These are phyloP conservation scores for Boeremia lycopersici DNA, from an alignment of 2,329 filamentous ascomycete genomes.

Conservation along the genomic window DNA sequence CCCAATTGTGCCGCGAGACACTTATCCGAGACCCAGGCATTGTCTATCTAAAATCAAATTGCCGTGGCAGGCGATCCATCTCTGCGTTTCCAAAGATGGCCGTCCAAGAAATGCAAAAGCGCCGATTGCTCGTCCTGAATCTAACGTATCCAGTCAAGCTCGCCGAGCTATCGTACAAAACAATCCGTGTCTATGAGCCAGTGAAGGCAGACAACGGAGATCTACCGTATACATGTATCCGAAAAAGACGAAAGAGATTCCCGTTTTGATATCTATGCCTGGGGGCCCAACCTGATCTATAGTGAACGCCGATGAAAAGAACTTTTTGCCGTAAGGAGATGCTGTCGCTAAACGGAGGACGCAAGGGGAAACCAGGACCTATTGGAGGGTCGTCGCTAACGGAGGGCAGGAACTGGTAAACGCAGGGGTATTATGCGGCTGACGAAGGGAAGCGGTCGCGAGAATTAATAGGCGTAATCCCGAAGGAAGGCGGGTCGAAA, in stretches of 20 bases:
- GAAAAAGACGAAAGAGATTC: constrained; percentile 32
- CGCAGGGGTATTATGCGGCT: constrained; percentile 48
- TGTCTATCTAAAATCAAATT: constrained; percentile 34
- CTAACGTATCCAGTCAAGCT: constrained; percentile 32
- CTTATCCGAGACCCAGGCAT: constrained; percentile 40
- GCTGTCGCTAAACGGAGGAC: constrained; percentile 41
- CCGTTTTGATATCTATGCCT: constrained; percentile 51
- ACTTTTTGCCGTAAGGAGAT: constrained; percentile 45
- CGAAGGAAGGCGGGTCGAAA: constrained; percentile 27
- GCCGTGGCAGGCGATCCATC: constrained; percentile 27
- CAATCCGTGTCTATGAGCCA: constrained; percentile 37
- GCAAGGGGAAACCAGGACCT: constrained; percentile 25
- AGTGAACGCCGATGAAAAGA: constrained; percentile 44
- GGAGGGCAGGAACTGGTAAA: constrained; percentile 29
- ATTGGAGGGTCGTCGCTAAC: constrained; percentile 24
- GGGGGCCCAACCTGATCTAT: constrained; percentile 47
- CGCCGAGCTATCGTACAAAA: constrained; percentile 44
- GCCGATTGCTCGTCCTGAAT: constrained; percentile 40
- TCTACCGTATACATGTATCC: constrained; percentile 42
- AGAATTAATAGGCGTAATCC: constrained; percentile 47
- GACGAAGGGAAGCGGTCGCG: constrained; percentile 40
- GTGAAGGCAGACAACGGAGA: constrained; percentile 42
- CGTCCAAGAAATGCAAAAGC: constrained; percentile 42
- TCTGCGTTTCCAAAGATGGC: constrained; percentile 27
- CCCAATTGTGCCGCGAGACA: constrained; percentile 43